These are phyloP conservation scores for Mycosarcoma maydis DNA, from an alignment of 1,284 basidiomycete genomes.

Conservation along the genomic window DNA sequence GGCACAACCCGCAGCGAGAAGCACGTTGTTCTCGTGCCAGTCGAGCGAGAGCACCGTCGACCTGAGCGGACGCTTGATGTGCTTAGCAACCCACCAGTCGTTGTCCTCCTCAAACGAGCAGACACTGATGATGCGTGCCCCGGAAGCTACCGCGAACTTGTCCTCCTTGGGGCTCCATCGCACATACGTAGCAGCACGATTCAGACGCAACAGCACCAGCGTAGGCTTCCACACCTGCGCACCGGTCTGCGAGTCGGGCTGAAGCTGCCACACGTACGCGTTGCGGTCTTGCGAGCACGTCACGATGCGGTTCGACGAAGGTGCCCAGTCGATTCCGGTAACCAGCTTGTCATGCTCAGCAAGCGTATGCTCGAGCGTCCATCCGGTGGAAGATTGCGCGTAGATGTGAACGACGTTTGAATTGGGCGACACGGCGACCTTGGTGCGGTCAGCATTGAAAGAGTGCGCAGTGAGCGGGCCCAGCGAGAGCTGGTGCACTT, in stretches of 20 bases:
- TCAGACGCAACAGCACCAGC: conserved; percentile 92
- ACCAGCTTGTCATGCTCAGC: conserved; percentile 98
- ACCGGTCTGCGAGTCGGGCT: conserved; percentile 75
- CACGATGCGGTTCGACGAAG: conserved; percentile 93
- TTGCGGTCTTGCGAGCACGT: conserved; percentile 98
- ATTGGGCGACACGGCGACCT: conserved; percentile 91
- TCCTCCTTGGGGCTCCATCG: conserved; percentile 97
- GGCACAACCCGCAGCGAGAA: conserved; percentile 91
- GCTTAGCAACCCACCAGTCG: conserved; percentile 99
- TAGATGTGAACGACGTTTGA: conserved; percentile 89
- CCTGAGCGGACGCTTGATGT: conserved; percentile 94
- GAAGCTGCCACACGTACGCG: conserved; percentile 96
- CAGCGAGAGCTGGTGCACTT: conserved; percentile 75
- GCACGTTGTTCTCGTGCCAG: conserved; percentile 97
- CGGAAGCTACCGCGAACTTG: conserved; percentile 98
- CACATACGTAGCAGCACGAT: conserved; percentile 93
- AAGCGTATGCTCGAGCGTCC: conserved; percentile 82
- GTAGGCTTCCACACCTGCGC: conserved; percentile 88
- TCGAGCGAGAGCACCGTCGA: conserved; percentile 93
- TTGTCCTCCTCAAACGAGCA: conserved; percentile 71
- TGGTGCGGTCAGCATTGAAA: conserved; percentile 88
- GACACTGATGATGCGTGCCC: conserved; percentile 73
- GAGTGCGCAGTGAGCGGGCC: conserved; percentile 88
- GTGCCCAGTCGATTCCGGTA: conserved; percentile 99
- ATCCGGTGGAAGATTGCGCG: conserved; percentile 67